These are phyloP conservation scores for Dendrocalamus latiflorus DNA, from an alignment of 202 grass and related monocot genomes.

Conservation along the genomic window DNA sequence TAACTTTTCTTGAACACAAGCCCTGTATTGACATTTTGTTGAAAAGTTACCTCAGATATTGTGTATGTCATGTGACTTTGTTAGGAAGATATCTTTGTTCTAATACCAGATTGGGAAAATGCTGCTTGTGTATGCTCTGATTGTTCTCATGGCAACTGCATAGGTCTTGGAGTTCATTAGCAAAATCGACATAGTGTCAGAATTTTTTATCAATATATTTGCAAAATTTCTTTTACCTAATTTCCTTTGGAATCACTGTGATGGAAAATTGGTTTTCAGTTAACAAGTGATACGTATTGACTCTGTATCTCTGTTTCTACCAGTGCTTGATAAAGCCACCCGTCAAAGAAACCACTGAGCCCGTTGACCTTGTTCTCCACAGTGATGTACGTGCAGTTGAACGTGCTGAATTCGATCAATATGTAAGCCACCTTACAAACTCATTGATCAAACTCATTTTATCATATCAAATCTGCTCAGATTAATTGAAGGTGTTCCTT, in stretches of 20 bases:
- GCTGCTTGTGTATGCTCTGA: neutral
- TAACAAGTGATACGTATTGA: too few species aligned
- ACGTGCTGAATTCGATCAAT: conserved; percentile 70
- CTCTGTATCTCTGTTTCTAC: conserved; percentile 22
- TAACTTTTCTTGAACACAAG: neutral
- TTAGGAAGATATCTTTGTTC: neutral
- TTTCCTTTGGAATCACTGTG: too few species aligned
- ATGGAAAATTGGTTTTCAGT: too few species aligned
- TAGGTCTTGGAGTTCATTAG: neutral
- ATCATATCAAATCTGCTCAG: too few species aligned
- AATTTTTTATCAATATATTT: too few species aligned
- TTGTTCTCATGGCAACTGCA: neutral
- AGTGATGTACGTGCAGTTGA: conserved; percentile 75
- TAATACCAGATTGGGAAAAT: neutral
- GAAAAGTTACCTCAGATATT: neutral
- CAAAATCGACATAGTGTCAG: too few species aligned
- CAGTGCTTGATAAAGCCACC: too few species aligned
- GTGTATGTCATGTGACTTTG: neutral
- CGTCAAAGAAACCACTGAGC: conserved; percentile 73
- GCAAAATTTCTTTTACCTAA: too few species aligned
- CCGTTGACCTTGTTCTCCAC: conserved; percentile 69
- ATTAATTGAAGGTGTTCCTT: too few species aligned
- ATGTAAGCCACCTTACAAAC: conserved; percentile 50
- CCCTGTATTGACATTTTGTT: neutral
- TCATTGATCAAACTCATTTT: too few species aligned